Evolutionary conservation across 2,329 filamentous ascomycete genomes (phyloP).

Genomic region (Trichoderma breve): DNA sequence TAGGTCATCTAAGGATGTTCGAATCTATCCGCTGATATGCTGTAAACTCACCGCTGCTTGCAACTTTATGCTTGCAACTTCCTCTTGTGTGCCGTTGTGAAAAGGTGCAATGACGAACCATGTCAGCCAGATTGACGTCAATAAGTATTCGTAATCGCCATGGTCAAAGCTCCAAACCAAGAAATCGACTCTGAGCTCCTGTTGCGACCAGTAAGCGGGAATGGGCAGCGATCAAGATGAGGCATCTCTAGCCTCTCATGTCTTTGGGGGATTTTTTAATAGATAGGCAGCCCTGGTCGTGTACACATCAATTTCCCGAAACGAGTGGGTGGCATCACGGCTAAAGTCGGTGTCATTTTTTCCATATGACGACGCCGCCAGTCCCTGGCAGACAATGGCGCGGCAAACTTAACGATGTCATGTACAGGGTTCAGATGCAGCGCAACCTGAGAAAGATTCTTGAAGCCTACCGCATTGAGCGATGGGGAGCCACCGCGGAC

Average conservation of each 20-base stretch:
- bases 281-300: neutral
- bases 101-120: neutral
- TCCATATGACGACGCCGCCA: neutral
- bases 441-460: neutral
- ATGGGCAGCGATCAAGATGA: neutral
- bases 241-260: neutral
- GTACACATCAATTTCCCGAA: neutral
- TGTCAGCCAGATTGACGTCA: neutral
- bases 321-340: constrained; percentile 1
- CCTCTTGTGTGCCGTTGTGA: neutral
- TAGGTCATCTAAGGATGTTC: neutral
- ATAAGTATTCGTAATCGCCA: neutral
- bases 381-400: constrained; percentile 8
- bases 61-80: neutral
- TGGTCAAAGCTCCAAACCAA: neutral
- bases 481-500: neutral
- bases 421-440: neutral
- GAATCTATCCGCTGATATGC: neutral
- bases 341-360: constrained; percentile 5
- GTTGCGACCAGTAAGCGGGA: neutral
- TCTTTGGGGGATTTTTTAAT: neutral
- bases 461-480: constrained; percentile 9
- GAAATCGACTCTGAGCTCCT: neutral
- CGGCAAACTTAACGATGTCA: constrained; percentile 1
- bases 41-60: neutral